Evolutionary conservation across 2,329 filamentous ascomycete species (phyloP).

Genomic region (Parastagonospora avenae): DNA sequence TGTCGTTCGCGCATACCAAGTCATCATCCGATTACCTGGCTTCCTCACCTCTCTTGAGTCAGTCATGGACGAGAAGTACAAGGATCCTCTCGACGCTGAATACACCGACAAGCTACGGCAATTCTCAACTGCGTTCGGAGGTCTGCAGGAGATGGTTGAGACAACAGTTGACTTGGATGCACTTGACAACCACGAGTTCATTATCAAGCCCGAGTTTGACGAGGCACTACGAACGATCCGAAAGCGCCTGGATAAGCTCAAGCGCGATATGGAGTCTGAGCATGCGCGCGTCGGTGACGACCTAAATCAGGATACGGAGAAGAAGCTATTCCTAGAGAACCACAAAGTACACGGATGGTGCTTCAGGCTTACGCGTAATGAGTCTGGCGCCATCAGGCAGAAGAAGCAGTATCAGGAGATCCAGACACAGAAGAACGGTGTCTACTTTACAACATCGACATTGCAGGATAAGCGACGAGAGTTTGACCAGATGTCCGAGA

Average conservation of each 20-base stretch:
- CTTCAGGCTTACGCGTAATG: constrained; percentile 87
- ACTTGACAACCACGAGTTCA: constrained; percentile 95
- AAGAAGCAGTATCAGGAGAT: constrained; percentile 90
- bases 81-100: constrained; percentile 80
- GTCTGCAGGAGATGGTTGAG: constrained; percentile 96
- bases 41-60: constrained; percentile 88
- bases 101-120: constrained; percentile 83
- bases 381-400: constrained; percentile 91
- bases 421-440: constrained; percentile 97
- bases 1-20: constrained; percentile 93
- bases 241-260: constrained; percentile 85
- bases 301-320: constrained; percentile 89
- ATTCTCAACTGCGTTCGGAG: constrained; percentile 77
- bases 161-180: constrained; percentile 96
- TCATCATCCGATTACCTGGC: constrained; percentile 86
- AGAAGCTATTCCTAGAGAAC: constrained; percentile 97
- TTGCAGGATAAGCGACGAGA: constrained; percentile 83
- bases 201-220: constrained; percentile 98
- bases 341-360: constrained; percentile 97
- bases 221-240: constrained; percentile 85
- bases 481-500: constrained; percentile 90
- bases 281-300: constrained; percentile 78
- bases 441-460: constrained; percentile 91
- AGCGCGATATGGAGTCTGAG: constrained; percentile 81
- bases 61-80: constrained; percentile 94